These are phyloP conservation scores for Curvularia sp. DNA, from an alignment of 2,329 filamentous ascomycete genomes.

Conservation along the genomic window DNA sequence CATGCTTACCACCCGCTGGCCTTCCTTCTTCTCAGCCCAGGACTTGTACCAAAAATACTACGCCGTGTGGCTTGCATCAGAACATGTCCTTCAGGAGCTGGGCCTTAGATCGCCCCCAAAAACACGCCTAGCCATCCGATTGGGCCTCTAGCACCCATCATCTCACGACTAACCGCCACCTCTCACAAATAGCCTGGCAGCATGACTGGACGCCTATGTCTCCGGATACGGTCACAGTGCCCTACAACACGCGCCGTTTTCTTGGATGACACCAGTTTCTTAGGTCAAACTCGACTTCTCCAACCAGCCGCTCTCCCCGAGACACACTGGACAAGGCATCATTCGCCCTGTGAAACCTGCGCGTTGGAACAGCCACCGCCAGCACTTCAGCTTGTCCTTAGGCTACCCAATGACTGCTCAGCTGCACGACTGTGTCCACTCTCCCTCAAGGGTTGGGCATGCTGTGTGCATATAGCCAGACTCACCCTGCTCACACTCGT, in stretches of 20 bases:
- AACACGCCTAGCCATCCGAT: constrained; percentile 3
- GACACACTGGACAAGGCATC: neutral
- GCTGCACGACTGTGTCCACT: constrained; percentile 11
- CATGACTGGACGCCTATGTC: neutral
- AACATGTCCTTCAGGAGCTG: neutral
- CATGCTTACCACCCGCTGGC: neutral
- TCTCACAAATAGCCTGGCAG: neutral
- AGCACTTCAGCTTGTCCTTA: constrained; percentile 23
- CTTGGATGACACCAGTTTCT: neutral
- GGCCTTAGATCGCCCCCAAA: neutral
- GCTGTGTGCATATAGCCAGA: neutral
- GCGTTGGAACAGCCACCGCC: constrained; percentile 13
- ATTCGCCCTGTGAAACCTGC: constrained; percentile 1
- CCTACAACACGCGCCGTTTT: neutral
- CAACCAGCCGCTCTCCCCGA: no score
- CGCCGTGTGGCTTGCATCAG: neutral
- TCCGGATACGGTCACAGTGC: neutral
- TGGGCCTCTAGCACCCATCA: neutral
- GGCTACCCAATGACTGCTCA: constrained; percentile 18
- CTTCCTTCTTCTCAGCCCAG: neutral
- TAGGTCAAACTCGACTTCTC: neutral
- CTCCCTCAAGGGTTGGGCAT: constrained; percentile 6
- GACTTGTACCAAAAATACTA: neutral
- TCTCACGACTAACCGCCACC: neutral
- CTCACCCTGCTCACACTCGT: neutral